A percentile compares a stretch with the other conserved stretches of the same genome.
phyloP scores from a whole-genome alignment of 352 stramenopile species.

The Blastocystis sp. region DNA sequence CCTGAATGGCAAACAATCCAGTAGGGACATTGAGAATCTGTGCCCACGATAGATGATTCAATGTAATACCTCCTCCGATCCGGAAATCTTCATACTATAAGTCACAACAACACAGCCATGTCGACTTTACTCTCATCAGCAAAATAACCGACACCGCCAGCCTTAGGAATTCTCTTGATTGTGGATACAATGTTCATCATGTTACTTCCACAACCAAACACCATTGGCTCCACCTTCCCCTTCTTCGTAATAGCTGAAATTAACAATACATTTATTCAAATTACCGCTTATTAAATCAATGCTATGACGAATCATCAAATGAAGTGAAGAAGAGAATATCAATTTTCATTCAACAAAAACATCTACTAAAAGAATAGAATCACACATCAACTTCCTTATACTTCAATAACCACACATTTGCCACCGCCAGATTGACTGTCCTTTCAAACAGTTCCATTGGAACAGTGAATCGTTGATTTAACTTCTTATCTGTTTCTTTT shows the following conservation, averaged over 20 bases:
- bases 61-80: slow-evolving; percentile 69
- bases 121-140: slow-evolving; percentile 63
- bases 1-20: slow-evolving; percentile 68
- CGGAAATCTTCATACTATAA: slow-evolving; percentile 67
- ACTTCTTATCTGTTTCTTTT: slow-evolving; percentile 17
- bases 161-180: slow-evolving; percentile 55
- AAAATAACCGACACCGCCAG: slow-evolving; percentile 57
- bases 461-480: slow-evolving; percentile 59
- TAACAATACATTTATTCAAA: background rate
- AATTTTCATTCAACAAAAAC: background rate
- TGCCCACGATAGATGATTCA: slow-evolving; percentile 70
- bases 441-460: slow-evolving; percentile 17
- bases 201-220: slow-evolving; percentile 59
- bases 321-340: background rate
- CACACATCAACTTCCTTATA: slow-evolving; percentile 28
- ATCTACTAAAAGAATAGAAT: background rate
- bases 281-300: slow-evolving; percentile 62
- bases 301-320: slow-evolving; percentile 52
- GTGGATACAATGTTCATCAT: slow-evolving; percentile 65
- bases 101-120: background rate
- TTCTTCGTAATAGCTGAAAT: slow-evolving; percentile 55
- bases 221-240: background rate
- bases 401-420: slow-evolving; percentile 54
- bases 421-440: background rate
- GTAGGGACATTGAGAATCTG: slow-evolving; percentile 69